A percentile compares a stretch with the other conserved stretches of the same genome.
Evolutionary conservation across 208 protist species (phyloP).

Genomic region (Leishmania guyanensis): DNA sequence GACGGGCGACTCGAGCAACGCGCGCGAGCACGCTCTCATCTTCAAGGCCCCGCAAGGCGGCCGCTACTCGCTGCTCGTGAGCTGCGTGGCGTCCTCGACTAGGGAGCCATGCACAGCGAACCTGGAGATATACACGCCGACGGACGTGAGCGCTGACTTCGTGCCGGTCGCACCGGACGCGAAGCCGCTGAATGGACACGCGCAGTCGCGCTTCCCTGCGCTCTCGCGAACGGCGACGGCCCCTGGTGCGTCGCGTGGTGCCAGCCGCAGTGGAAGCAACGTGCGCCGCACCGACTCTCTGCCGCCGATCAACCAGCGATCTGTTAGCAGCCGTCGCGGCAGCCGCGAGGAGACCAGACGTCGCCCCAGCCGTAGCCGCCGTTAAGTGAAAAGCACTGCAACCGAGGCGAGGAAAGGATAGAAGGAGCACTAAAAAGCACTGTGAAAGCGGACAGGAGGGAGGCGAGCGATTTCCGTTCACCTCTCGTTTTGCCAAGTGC

Average conservation of each 20-base stretch:
- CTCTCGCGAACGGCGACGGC: constrained; percentile 56
- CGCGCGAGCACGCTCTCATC: constrained; percentile 74
- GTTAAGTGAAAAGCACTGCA: constrained; percentile 9
- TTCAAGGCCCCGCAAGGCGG: constrained; percentile 73
- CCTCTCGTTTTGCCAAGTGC: no score
- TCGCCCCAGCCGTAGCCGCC: constrained; percentile 33
- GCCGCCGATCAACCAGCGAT: constrained; percentile 39
- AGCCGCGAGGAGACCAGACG: constrained; percentile 22
- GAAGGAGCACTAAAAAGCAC: background rate
- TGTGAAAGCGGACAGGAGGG: background rate
- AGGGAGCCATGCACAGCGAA: constrained; percentile 42
- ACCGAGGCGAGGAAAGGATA: background rate
- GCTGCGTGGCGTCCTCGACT: constrained; percentile 33
- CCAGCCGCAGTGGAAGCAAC: constrained; percentile 42
- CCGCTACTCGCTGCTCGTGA: constrained; percentile 61
- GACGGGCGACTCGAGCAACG: constrained; percentile 62
- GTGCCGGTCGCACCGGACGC: constrained; percentile 61
- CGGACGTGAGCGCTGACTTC: constrained; percentile 46
- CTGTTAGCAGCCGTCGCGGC: constrained; percentile 42
- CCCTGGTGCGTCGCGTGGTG: constrained; percentile 40
- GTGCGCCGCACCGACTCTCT: constrained; percentile 57
- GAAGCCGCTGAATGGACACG: constrained; percentile 50
- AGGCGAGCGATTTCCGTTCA: background rate
- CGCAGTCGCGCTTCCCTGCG: constrained; percentile 60
- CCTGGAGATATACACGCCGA: constrained; percentile 65